Conservation (phyloP, 176 grass and related monocot genomes). For the Metroxylon sagu region DNA sequence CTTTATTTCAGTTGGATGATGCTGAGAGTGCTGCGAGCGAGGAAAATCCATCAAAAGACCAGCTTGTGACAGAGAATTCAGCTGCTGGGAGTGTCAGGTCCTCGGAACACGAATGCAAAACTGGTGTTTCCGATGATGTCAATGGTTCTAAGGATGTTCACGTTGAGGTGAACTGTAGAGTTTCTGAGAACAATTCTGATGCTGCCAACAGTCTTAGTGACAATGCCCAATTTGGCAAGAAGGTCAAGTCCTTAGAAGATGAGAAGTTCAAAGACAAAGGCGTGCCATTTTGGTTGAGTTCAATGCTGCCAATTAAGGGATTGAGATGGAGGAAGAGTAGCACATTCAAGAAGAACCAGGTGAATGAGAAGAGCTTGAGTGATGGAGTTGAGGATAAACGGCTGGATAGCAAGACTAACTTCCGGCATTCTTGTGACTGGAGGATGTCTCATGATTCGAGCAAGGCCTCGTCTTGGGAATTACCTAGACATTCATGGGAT, state of each 20-base stretch:
- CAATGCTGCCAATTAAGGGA: conserved; percentile 34
- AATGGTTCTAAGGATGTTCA: conserved; percentile 6
- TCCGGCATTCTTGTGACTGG: conserved; percentile 56
- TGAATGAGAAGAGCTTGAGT: background rate
- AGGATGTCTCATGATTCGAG: conserved; percentile 31
- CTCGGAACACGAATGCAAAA: background rate
- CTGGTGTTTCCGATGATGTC: conserved; percentile 3
- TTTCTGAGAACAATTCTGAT: conserved; percentile 12
- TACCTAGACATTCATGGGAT: conserved; percentile 86
- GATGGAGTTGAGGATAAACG: background rate
- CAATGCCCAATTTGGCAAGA: background rate
- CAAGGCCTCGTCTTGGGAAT: conserved; percentile 27
- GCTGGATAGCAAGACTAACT: conserved; percentile 35
- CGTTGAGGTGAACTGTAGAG: background rate
- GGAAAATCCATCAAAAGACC: background rate
- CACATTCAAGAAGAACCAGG: conserved; percentile 10
- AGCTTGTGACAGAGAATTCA: background rate
- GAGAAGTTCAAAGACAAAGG: conserved; percentile 30
- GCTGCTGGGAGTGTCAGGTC: background rate
- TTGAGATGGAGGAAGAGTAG: conserved; percentile 24
- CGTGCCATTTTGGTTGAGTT: conserved; percentile 45
- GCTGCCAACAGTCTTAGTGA: background rate
- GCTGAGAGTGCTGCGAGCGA: conserved; percentile 2
- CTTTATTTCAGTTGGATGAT: conserved; percentile 90
- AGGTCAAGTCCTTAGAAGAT: background rate